Base-by-base conservation (phyloP, 2,329 filamentous ascomycete genomes). In the Sporothrix pseudoabietina region DNA sequence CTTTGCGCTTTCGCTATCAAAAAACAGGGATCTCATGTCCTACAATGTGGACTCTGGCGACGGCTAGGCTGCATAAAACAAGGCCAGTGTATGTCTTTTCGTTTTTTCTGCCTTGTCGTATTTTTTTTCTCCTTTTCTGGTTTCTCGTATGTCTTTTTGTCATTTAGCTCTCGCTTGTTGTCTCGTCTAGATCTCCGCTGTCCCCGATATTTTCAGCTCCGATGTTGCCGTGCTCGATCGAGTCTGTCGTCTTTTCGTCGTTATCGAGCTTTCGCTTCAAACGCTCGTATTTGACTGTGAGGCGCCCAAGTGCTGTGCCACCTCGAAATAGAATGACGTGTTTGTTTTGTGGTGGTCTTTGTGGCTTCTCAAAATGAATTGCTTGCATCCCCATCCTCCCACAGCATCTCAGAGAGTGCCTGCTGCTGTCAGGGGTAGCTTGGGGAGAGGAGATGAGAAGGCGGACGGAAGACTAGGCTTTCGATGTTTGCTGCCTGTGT, bases 401-500 rank as follows among this genome's bases (percentile, higher is more conserved):
- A 61, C 22, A 19, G 22, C 69, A 59, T 47, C 3, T 32, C n/a
- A 41, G 59, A 30, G n/a, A 32, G 9, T 41, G 52, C 66, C 14
- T 61, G 12, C 19, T 55, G 66, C 66, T n/a, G 22, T n/a, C 39
- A 70, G n/a, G 68, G 69, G 35, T 39, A 41, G 35, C 39, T 71
- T 22, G 44, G 35, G 35, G 35, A 44, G 69, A 35, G 54, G 39
- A 57, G 30, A 44, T 71, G 22, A 71, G 35, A 22, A 71, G 54
- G 39, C 69, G 54, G 54, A 10, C 7, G 52, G 12, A n/a, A 32
- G 47, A 16, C 32, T 44, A 7, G 39, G 39, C 19, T 52, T 57
- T 19, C 4, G 35, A 9, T 7, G 30, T 39, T 63, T 16, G 30
- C 14, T 39, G 66, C 30, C n/a, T 55, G 30, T 54, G 9, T 55